These are phyloP conservation scores for Heritiera littoralis DNA, from an alignment of 345 rosid species.

Conservation along the genomic window DNA sequence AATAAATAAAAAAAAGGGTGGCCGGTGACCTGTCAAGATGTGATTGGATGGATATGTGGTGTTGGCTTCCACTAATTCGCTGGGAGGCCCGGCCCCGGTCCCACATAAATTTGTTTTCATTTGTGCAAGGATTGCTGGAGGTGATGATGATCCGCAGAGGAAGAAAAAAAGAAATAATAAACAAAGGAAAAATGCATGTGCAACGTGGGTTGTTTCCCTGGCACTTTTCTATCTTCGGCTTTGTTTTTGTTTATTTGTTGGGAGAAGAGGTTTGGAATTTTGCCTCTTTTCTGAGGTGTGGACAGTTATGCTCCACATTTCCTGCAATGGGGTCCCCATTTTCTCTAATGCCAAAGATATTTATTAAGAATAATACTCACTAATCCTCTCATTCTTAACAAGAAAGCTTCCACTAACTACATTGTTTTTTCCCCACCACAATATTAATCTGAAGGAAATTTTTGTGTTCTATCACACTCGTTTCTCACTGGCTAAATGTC, in stretches of 20 bases:
- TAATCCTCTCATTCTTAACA: constrained; percentile 21
- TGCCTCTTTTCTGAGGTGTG: constrained; percentile 28
- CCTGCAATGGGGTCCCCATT: constrained; percentile 29
- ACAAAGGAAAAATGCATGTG: constrained; percentile 45
- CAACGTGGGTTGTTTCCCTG: constrained; percentile 39
- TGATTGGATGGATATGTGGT: constrained; percentile 23
- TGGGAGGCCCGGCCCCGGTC: constrained; percentile 28
- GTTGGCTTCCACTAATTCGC: constrained; percentile 46
- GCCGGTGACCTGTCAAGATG: constrained; percentile 23
- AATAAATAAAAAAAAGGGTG: not conserved
- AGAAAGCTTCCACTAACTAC: constrained; percentile 19
- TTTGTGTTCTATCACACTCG: not conserved
- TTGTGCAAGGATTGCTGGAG: constrained; percentile 50
- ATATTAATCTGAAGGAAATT: constrained; percentile 5
- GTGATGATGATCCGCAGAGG: constrained; percentile 38
- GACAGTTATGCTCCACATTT: constrained; percentile 44
- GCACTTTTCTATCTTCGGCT: constrained; percentile 34
- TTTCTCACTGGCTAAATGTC: not conserved
- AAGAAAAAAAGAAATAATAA: constrained; percentile 14
- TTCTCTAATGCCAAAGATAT: not conserved
- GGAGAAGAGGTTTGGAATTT: constrained; percentile 34
- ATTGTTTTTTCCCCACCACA: not conserved
- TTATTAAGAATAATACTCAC: constrained; percentile 13
- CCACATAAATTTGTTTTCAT: constrained; percentile 28
- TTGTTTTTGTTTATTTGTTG: constrained; percentile 32